Evolutionary conservation across 768 basidiomycete genomes (phyloP).

Genomic region (Lactarius psammicola): DNA sequence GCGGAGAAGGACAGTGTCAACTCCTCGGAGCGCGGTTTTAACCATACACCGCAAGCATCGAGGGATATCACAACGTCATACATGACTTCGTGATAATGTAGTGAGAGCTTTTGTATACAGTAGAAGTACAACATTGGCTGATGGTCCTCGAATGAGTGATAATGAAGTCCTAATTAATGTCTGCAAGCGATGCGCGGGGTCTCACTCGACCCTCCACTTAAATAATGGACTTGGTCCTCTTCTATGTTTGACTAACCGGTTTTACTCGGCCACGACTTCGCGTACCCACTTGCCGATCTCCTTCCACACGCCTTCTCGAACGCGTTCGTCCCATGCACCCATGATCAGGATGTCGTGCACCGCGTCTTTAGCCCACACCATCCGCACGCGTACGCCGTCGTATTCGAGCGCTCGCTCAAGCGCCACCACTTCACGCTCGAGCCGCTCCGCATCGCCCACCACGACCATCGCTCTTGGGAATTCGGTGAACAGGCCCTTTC

Average conservation of each 20-base stretch:
- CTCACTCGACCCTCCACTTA: not conserved
- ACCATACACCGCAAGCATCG: not conserved
- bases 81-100: not conserved
- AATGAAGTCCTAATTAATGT: not conserved
- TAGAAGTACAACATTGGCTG: not conserved
- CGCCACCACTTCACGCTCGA: constrained; percentile 46
- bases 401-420: constrained; percentile 26
- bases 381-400: constrained; percentile 29
- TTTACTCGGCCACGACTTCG: constrained; percentile 18
- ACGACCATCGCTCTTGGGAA: constrained; percentile 48
- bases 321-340: constrained; percentile 27
- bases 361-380: constrained; percentile 29
- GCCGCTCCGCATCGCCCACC: constrained; percentile 51
- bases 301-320: constrained; percentile 27
- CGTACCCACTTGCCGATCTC: constrained; percentile 26
- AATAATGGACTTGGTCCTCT: not conserved
- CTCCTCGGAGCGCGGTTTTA: not conserved
- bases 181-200: not conserved
- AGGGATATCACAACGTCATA: not conserved
- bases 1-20: not conserved
- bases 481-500: constrained; percentile 44
- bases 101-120: not conserved
- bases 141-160: not conserved
- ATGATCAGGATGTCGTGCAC: constrained; percentile 29
- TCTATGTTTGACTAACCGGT: not conserved